Evolutionary conservation across 345 rosid species (phyloP).

Genomic region (Euphorbia peplus): DNA sequence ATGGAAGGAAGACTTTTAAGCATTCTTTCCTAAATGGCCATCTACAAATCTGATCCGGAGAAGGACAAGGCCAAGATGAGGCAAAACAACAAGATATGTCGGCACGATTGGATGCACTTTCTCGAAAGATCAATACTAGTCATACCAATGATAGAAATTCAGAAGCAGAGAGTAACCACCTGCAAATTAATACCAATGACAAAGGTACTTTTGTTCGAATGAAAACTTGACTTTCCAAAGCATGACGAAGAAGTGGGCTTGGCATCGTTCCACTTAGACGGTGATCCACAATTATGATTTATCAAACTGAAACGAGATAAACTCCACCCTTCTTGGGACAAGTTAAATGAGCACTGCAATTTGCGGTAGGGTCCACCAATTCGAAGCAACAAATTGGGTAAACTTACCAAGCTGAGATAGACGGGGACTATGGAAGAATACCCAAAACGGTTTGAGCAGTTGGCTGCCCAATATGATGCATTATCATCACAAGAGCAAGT

Average conservation of each 20-base stretch:
- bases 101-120: too few relatives aligned
- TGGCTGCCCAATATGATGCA: background rate
- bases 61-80: too few relatives aligned
- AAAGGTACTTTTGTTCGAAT: too few relatives aligned
- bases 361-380: background rate
- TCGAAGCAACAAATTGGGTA: background rate
- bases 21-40: too few relatives aligned
- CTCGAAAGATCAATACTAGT: too few relatives aligned
- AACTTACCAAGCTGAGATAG: background rate
- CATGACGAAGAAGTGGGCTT: background rate
- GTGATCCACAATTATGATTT: background rate
- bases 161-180: too few relatives aligned
- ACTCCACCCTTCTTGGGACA: background rate
- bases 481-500: background rate
- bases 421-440: background rate
- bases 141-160: too few relatives aligned
- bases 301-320: background rate
- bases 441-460: background rate
- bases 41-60: too few relatives aligned
- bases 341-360: background rate
- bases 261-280: background rate
- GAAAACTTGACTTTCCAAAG: too few relatives aligned
- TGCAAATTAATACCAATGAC: too few relatives aligned
- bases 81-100: too few relatives aligned
- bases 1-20: too few relatives aligned